Conservation (phyloP, 768 basidiomycete genomes). For the Mycena rebaudengoi region DNA sequence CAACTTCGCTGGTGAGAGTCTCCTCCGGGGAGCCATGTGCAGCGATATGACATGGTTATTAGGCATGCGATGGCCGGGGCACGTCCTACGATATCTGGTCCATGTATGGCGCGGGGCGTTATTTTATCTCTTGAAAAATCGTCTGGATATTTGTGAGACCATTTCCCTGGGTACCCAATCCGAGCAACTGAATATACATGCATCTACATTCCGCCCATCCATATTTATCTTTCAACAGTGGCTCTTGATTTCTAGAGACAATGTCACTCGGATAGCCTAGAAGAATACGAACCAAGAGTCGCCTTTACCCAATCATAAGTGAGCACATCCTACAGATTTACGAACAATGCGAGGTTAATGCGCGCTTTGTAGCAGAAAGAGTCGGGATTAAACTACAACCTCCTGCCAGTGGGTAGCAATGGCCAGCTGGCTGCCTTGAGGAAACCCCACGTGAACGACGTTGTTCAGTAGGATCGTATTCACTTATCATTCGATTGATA, state of each 20-base stretch:
- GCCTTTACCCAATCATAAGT: not conserved
- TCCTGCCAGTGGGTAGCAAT: not conserved
- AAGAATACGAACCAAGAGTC: not conserved
- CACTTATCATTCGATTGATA: too few relatives aligned
- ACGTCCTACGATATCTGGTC: not conserved
- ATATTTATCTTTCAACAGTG: too few relatives aligned
- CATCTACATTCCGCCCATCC: too few relatives aligned
- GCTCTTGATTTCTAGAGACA: too few relatives aligned
- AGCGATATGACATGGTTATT: not conserved
- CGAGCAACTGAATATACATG: not conserved
- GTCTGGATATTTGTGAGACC: too few relatives aligned
- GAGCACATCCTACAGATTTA: too few relatives aligned
- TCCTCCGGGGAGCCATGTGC: not conserved
- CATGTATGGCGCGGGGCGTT: too few relatives aligned
- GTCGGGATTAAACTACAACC: not conserved
- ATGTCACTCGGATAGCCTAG: not conserved
- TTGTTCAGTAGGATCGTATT: too few relatives aligned
- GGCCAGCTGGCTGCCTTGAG: not conserved
- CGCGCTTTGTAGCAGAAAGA: too few relatives aligned
- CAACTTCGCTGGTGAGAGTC: slow-evolving; percentile 50
- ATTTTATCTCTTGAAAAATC: too few relatives aligned
- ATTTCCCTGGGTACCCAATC: not conserved
- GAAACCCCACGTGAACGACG: not conserved
- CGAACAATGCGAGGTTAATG: too few relatives aligned
- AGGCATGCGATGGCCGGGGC: not conserved